A percentile compares a stretch with the other conserved stretches of the same genome.
Evolutionary conservation across 306 rosid species (phyloP).

Genomic region (Lupinus albus): DNA sequence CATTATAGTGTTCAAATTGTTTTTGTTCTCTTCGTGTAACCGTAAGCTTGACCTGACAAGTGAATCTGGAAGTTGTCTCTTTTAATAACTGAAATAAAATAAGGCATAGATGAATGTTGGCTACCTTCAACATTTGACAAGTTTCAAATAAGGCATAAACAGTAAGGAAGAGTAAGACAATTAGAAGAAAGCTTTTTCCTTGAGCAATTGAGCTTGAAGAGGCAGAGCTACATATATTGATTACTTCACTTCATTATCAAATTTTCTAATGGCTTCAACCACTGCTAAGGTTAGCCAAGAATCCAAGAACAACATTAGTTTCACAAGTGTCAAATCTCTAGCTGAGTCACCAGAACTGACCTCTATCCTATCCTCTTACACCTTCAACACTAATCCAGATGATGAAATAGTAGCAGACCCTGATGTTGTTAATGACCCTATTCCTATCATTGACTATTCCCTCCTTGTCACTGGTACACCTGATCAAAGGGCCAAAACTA

Average conservation of each 20-base stretch:
- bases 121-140: slow-evolving; percentile 10
- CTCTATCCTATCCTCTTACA: slow-evolving; percentile 45
- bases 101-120: background rate
- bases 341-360: slow-evolving; percentile 49
- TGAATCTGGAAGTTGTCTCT: background rate
- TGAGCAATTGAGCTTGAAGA: no score
- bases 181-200: no score
- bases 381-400: slow-evolving; percentile 29
- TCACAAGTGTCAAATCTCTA: slow-evolving; percentile 46
- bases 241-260: background rate
- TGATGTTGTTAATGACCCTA: slow-evolving; percentile 43
- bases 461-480: slow-evolving; percentile 40
- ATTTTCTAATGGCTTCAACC: slow-evolving; percentile 43
- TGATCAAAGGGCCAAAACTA: slow-evolving; percentile 40
- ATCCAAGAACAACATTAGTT: background rate
- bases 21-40: no score
- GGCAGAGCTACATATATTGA: no score
- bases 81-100: background rate
- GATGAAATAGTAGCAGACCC: slow-evolving; percentile 40
- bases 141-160: slow-evolving; percentile 27
- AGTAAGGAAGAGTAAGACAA: background rate
- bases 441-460: slow-evolving; percentile 48
- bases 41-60: no score
- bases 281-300: slow-evolving; percentile 10
- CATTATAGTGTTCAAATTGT: no score